These are phyloP conservation scores for Cerioporus squamosus DNA, from an alignment of 1,284 basidiomycete genomes.

Conservation along the genomic window DNA sequence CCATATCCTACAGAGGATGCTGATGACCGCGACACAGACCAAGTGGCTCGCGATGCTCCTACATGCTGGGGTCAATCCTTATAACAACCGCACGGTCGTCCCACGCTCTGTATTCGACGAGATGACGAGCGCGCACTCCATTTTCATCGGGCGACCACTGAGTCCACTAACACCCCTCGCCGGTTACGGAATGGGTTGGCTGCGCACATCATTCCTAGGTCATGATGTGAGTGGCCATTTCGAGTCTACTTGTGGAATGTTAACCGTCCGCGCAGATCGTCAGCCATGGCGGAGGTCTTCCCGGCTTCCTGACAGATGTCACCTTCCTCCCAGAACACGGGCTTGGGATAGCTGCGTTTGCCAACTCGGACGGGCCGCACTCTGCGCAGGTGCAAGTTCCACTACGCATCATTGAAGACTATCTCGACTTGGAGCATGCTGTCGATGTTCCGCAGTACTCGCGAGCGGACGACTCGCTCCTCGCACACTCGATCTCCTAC, in stretches of 20 bases:
- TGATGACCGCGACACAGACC: slow-evolving; percentile 30
- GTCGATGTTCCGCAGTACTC: neutral
- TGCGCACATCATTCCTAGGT: slow-evolving; percentile 11
- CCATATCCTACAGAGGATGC: neutral
- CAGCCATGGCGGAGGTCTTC: slow-evolving; percentile 24
- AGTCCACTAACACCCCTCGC: slow-evolving; percentile 15
- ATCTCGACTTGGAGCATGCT: slow-evolving; percentile 14
- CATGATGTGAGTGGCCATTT: slow-evolving; percentile 13
- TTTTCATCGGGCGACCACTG: slow-evolving; percentile 10
- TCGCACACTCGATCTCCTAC: neutral
- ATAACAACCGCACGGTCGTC: slow-evolving; percentile 44
- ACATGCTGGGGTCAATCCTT: slow-evolving; percentile 46
- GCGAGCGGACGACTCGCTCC: neutral
- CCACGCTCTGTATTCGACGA: slow-evolving; percentile 41
- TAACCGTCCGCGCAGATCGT: slow-evolving; percentile 21
- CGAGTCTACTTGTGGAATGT: neutral
- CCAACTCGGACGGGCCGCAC: slow-evolving; percentile 41
- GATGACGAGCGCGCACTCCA: slow-evolving; percentile 39
- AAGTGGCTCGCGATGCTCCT: slow-evolving; percentile 49
- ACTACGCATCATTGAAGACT: slow-evolving; percentile 20
- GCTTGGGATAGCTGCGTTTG: slow-evolving; percentile 44
- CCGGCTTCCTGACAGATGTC: slow-evolving; percentile 44
- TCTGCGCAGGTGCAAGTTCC: slow-evolving; percentile 33
- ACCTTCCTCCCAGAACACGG: slow-evolving; percentile 33
- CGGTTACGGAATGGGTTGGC: slow-evolving; percentile 34